phyloP scores from a whole-genome alignment of 495 filamentous ascomycete species.

The Poronia punctata region DNA sequence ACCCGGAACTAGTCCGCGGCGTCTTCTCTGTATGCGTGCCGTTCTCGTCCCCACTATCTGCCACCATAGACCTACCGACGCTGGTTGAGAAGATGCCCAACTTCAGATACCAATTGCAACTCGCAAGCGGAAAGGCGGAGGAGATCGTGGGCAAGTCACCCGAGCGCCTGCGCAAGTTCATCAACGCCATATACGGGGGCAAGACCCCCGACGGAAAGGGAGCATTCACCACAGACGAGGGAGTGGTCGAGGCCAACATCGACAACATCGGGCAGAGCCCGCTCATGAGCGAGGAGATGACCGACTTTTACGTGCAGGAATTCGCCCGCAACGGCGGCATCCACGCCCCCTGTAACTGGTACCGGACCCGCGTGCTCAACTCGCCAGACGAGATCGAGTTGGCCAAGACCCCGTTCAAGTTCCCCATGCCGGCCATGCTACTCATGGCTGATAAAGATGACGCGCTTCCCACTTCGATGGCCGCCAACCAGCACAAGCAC shows the following conservation, averaged over 20 bases:
- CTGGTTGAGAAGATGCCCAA: conserved; percentile 58
- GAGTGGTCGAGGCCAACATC: conserved; percentile 43
- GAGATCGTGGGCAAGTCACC: conserved; percentile 44
- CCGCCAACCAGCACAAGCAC: conserved; percentile 57
- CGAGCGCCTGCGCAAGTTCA: conserved; percentile 54
- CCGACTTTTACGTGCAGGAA: conserved; percentile 69
- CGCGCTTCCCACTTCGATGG: conserved; percentile 60
- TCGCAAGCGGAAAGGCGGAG: conserved; percentile 61
- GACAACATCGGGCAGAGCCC: conserved; percentile 46
- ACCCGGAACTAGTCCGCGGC: conserved; percentile 62
- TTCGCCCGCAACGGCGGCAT: conserved; percentile 62
- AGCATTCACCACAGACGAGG: conserved; percentile 48
- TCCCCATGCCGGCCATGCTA: conserved; percentile 66
- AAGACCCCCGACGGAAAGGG: conserved; percentile 44
- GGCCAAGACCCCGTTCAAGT: conserved; percentile 30
- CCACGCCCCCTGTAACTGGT: conserved; percentile 80
- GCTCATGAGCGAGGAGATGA: conserved; percentile 59
- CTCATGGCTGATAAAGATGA: conserved; percentile 62
- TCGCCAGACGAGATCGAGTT: conserved; percentile 62
- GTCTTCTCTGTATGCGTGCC: conserved; percentile 79
- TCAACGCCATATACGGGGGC: conserved; percentile 65
- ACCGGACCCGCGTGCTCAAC: conserved; percentile 64
- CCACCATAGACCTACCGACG: conserved; percentile 45
- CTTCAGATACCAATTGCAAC: conserved; percentile 76
- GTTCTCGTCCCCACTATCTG: conserved; percentile 45